Evolutionary conservation across 1,139 yeast genomes (phyloP).

Genomic region (Yamadazyma taylorii): DNA sequence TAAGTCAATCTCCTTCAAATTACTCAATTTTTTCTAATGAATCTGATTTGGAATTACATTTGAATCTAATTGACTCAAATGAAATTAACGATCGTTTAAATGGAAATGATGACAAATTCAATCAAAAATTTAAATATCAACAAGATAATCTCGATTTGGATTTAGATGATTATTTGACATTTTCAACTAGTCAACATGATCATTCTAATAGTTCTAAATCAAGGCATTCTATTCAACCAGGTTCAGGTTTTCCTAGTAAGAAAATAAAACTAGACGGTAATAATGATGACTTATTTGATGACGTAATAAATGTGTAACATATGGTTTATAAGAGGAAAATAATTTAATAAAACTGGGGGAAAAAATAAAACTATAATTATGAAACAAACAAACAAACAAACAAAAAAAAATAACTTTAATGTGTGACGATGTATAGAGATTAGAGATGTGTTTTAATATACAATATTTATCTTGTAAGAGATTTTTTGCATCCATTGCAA

Average conservation of each 20-base stretch:
- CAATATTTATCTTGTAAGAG: not conserved
- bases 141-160: conserved; percentile 17
- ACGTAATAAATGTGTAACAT: conserved; percentile 7
- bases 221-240: not conserved
- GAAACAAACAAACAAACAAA: too few relatives aligned
- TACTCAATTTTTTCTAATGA: conserved; percentile 33
- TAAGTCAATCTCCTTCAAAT: conserved; percentile 29
- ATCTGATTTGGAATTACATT: conserved; percentile 16
- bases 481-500: not conserved
- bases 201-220: not conserved
- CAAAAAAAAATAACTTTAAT: not conserved
- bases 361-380: too few relatives aligned
- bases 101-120: conserved; percentile 28
- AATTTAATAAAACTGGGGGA: too few relatives aligned
- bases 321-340: too few relatives aligned
- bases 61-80: conserved; percentile 17
- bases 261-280: conserved; percentile 8
- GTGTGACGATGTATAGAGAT: conserved; percentile 1
- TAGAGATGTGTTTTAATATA: not conserved
- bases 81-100: conserved; percentile 13
- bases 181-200: conserved; percentile 38
- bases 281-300: conserved; percentile 9
- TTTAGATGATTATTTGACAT: conserved; percentile 13
- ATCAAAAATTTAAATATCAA: conserved; percentile 17
- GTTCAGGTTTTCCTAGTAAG: conserved; percentile 1